These are phyloP conservation scores for Plasmodium yoelii DNA, from an alignment of 169 alveolate genomes.

Conservation along the genomic window DNA sequence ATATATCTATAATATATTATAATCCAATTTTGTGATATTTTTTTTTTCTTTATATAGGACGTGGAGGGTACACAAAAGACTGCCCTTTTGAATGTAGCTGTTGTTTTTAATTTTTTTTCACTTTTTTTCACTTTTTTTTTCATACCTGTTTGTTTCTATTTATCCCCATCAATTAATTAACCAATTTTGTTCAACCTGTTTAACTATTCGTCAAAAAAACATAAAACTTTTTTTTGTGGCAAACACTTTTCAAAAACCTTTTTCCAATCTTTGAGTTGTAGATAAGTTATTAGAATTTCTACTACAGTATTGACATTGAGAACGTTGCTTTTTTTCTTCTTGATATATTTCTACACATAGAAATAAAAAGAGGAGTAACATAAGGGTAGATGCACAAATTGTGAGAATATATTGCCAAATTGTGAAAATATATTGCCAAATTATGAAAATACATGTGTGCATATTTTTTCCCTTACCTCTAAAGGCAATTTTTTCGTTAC, in stretches of 20 bases:
- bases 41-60: slow-evolving; percentile 60
- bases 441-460: neutral
- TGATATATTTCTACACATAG: slow-evolving; percentile 21
- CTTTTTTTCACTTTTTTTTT: too few relatives aligned
- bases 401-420: neutral
- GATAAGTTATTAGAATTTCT: slow-evolving; percentile 74
- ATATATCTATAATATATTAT: too few relatives aligned
- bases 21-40: neutral
- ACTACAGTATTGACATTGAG: slow-evolving; percentile 82
- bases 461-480: slow-evolving; percentile 32
- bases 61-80: slow-evolving; percentile 84
- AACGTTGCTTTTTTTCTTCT: slow-evolving; percentile 78
- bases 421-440: neutral
- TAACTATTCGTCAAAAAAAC: slow-evolving; percentile 15
- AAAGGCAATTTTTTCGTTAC: slow-evolving; percentile 77
- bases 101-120: slow-evolving; percentile 77
- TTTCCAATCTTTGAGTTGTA: slow-evolving; percentile 77
- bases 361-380: too few relatives aligned
- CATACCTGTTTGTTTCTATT: too few relatives aligned
- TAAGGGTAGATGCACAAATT: neutral
- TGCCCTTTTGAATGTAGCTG: slow-evolving; percentile 87
- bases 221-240: slow-evolving; percentile 71
- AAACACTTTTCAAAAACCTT: slow-evolving; percentile 53
- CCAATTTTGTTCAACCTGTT: neutral
- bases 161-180: neutral